A percentile compares a stretch with the other conserved stretches of the same genome.
phyloP scores from a whole-genome alignment of 352 stramenopile genomes.

The Phytopythium vexans region DNA sequence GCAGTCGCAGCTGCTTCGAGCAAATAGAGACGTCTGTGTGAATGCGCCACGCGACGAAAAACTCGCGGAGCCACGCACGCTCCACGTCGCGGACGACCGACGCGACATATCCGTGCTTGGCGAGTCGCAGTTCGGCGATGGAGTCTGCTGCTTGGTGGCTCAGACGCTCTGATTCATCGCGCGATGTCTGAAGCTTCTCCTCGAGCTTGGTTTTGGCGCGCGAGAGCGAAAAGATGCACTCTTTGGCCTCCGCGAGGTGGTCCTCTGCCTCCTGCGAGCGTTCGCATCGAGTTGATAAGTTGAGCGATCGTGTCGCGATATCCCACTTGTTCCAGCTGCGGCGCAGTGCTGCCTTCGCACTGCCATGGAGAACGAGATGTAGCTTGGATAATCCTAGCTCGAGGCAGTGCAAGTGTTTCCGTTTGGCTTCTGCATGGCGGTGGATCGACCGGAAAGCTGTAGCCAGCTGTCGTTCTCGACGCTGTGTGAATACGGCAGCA shows the following conservation, averaged over 20 bases:
- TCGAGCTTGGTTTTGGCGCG: slow-evolving; percentile 56
- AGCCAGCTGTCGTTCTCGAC: slow-evolving; percentile 16
- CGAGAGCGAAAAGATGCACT: slow-evolving; percentile 69
- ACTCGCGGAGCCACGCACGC: slow-evolving; percentile 28
- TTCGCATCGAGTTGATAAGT: slow-evolving; percentile 16
- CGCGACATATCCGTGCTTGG: slow-evolving; percentile 67
- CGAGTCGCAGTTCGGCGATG: slow-evolving; percentile 51
- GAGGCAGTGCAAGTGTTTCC: slow-evolving; percentile 2
- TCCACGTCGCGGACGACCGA: slow-evolving; percentile 48
- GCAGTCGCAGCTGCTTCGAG: slow-evolving; percentile 43
- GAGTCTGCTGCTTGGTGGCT: slow-evolving; percentile 41
- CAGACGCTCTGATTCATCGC: slow-evolving; percentile 29
- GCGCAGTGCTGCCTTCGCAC: slow-evolving; percentile 10
- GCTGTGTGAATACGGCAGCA: slow-evolving; percentile 18
- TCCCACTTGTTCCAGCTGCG: slow-evolving; percentile 28
- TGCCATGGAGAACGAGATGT: slow-evolving; percentile 15
- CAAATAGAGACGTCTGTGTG: slow-evolving; percentile 27
- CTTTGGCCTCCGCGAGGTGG: slow-evolving; percentile 54
- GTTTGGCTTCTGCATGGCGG: slow-evolving; percentile 6
- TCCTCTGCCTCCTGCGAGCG: slow-evolving; percentile 22
- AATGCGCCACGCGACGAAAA: slow-evolving; percentile 47
- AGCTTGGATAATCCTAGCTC: slow-evolving; percentile 22
- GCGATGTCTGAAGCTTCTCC: slow-evolving; percentile 40
- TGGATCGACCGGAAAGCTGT: slow-evolving; percentile 19
- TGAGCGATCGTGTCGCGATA: slow-evolving; percentile 19